Percentiles rank a stretch among this genome's conserved stretches.
Evolutionary conservation across 1,284 basidiomycete genomes (phyloP).

Genomic region (Cystobasidium pallidum): DNA sequence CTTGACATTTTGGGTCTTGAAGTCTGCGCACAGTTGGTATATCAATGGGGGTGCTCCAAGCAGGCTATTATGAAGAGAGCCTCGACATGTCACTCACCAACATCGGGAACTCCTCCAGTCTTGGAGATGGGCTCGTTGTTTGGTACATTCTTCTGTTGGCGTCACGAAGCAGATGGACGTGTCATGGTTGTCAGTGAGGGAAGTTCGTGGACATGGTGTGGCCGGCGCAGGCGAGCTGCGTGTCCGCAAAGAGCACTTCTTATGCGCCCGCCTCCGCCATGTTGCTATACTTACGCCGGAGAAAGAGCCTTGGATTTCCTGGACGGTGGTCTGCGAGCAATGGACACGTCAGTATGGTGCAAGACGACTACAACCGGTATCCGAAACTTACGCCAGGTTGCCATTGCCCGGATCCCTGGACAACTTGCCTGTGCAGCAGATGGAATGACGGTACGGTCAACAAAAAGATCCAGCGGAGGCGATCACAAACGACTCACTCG

Average conservation of each 20-base stretch:
- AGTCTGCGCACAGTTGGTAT: neutral
- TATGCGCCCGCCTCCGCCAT: no score
- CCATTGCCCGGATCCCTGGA: slow-evolving; percentile 21
- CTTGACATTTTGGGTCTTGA: slow-evolving; percentile 14
- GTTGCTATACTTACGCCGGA: slow-evolving; percentile 15
- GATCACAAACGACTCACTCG: slow-evolving; percentile 1
- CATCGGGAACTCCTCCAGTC: slow-evolving; percentile 20
- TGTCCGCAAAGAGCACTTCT: neutral
- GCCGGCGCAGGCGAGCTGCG: no score
- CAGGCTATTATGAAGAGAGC: no score
- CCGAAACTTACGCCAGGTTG: slow-evolving; percentile 10
- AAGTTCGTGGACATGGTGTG: no score
- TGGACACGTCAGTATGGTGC: neutral
- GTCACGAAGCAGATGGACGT: neutral
- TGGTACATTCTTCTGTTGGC: slow-evolving; percentile 12
- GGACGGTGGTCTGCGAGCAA: slow-evolving; percentile 13
- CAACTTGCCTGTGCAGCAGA: neutral
- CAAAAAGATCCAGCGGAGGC: no score
- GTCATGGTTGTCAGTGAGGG: neutral
- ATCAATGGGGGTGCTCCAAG: neutral
- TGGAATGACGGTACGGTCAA: no score
- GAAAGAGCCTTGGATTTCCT: slow-evolving; percentile 26
- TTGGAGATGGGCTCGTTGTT: slow-evolving; percentile 23
- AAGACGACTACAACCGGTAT: neutral
- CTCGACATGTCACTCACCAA: no score